These are phyloP conservation scores for Dactylellina parvicollis DNA, from an alignment of 2,329 filamentous ascomycete species.

Conservation along the genomic window DNA sequence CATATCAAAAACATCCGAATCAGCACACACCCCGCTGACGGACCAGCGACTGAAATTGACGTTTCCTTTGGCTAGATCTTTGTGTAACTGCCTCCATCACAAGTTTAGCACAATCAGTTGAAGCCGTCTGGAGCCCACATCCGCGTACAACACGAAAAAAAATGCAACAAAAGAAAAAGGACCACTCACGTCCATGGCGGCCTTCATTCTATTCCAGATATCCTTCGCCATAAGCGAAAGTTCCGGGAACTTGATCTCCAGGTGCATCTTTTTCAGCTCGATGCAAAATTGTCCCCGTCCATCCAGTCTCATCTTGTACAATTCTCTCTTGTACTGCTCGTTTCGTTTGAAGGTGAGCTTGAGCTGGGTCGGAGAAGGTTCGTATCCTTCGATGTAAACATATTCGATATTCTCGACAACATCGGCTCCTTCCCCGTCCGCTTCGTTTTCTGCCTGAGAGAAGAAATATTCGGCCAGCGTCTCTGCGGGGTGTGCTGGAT, in stretches of 20 bases:
- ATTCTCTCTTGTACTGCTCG: not conserved
- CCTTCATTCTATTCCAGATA: not conserved
- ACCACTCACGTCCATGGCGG: constrained; percentile 1
- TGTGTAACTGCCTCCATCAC: constrained; percentile 16
- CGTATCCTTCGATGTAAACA: not conserved
- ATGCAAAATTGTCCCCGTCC: not conserved
- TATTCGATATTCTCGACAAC: not conserved
- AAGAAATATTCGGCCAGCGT: constrained; percentile 7
- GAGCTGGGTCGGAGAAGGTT: not conserved
- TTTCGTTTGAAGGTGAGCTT: constrained; percentile 21
- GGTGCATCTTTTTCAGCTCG: not conserved
- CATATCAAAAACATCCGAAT: constrained; percentile 29
- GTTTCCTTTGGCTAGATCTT: not conserved
- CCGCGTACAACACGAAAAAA: constrained; percentile 25
- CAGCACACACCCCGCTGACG: constrained; percentile 7
- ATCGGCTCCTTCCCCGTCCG: not conserved
- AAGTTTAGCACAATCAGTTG: not conserved
- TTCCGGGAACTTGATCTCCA: constrained; percentile 28
- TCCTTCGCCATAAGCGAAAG: not conserved
- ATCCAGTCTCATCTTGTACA: not conserved
- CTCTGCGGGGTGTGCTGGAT: not conserved
- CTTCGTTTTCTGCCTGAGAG: not conserved
- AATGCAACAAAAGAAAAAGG: constrained; percentile 42
- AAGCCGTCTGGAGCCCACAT: not conserved
- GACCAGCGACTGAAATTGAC: constrained; percentile 25